Base-by-base conservation (phyloP, 805 yeast genomes). In the Scheffersomyces lignosus region DNA sequence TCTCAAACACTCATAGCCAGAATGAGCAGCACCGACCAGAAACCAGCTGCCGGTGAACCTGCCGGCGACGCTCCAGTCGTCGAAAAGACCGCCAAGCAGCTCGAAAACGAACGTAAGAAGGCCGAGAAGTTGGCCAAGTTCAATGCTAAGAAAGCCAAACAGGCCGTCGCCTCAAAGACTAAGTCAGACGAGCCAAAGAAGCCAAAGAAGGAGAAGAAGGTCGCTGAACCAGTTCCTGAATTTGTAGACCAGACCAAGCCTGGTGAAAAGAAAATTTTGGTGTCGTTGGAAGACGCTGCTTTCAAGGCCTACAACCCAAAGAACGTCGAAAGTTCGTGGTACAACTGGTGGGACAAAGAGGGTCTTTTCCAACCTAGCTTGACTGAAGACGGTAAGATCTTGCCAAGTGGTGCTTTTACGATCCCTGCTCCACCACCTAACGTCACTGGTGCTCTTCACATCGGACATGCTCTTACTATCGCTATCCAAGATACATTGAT, bases 391-490 rank as follows among this genome's bases (percentile, higher is more conserved):
- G 97, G 97, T 31, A 66, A 81, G 31, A 55, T 78, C 49, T 83
- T 83, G 58, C 86, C 93, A 29, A 90, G 80, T 56, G 98, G 98
- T 51, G 58, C 74, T 14, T 93, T 91, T 66, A 76, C 84, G 45
- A 87, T 93, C 54, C 97, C 98, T 27, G 93, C 96, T n/a, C 99
- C 99, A 27, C 99, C 99, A 45, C 99, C 99, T 59, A 93, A 93
- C 63, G 96, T 93, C 47, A 93, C 99, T 32, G 99, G 99, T 69
- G 97, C 98, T 31, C 76, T 93, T 51, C 99, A 93, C 66, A 93
- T 93, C 64, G 99, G 99, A 52, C 99, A 93, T 65, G 99, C 98
- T 18, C 77, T 93, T 61, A 93, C 99, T 13, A 87, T 90, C 44
- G 73, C 98, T 24, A 85, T 93, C 57, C 99, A 93, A 72, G 99